Base-by-base conservation (phyloP, 805 yeast genomes). In the Hanseniaspora clermontiae region DNA sequence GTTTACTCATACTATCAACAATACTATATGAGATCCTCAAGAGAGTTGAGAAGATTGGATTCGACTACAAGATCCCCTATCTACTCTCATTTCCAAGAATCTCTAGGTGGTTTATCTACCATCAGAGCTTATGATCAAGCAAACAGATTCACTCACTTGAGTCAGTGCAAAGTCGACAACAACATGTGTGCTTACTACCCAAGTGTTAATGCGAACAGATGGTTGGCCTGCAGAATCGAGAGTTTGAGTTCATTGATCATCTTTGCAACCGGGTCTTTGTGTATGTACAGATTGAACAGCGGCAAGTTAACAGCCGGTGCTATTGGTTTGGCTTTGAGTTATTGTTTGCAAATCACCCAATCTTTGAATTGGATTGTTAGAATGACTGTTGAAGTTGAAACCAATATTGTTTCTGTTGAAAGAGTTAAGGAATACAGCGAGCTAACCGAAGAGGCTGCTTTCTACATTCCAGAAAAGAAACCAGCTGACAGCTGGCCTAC, bases 371-470 rank as follows among this genome's bases (percentile, higher is more conserved):
- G 97, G 97, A 88, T 93, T 70, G 97, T 93, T 34, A 80, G 99
- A 72, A 91, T 90, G 97, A 87, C 97, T 0, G 98, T 93, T 46
- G 98, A 93, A 64, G 96, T 93, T 48, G 98, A 93, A 70, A 89
- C 97, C 12, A 91, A 89, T 70, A 90, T 93, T 72, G 98, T 93
- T 40, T 86, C 95, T 19, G 96, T 95, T 47, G 98, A 91, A 73
- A 82, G 98, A 72, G 82, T 91, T 55, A 76, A 87, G 70, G 98
- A 91, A 68, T 91, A 90, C 68, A 79, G 95, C 39, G 69, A 72
- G n/a, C 73, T 93, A 59, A 72, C 72, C 40, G 75, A 89, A n/a
- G 98, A 93, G 72, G 97, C 97, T 8, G 87, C 93, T 0, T 81
- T 75, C 55, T 67, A 82, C 27, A 73, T 84, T 55, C 82, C 80